Conservation (phyloP, 148 eudicot genomes). For the Polygonum aviculare region DNA sequence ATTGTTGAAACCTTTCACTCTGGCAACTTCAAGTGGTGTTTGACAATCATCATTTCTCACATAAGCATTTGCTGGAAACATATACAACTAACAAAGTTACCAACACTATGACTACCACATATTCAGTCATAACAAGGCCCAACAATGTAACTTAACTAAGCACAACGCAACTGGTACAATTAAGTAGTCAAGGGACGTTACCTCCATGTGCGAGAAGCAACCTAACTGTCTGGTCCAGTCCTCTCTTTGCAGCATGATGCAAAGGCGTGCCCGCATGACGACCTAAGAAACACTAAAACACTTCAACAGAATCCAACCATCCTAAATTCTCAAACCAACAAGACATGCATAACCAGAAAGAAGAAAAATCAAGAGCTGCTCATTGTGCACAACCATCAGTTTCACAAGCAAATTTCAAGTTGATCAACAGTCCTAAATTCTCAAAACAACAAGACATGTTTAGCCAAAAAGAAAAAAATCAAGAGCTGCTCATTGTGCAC, state of each 20-base stretch:
- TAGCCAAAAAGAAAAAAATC: neutral
- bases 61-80: slow-evolving; percentile 42
- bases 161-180: neutral
- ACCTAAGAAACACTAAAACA: slow-evolving; percentile 20
- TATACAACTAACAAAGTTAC: neutral
- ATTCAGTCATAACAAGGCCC: neutral
- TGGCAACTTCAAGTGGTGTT: slow-evolving; percentile 51
- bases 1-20: slow-evolving; percentile 34
- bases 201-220: slow-evolving; percentile 53
- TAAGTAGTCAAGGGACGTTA: neutral
- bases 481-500: neutral
- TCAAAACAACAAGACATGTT: neutral
- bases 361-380: neutral
- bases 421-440: neutral
- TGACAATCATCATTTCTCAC: slow-evolving; percentile 49
- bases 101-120: neutral
- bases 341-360: neutral
- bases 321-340: neutral
- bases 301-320: neutral
- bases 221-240: slow-evolving; percentile 33
- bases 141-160: neutral
- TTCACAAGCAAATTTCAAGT: neutral
- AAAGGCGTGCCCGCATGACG: slow-evolving; percentile 53
- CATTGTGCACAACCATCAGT: neutral
- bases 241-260: slow-evolving; percentile 64